Evolutionary conservation across 495 filamentous ascomycete species (phyloP), one percentile per base, ranked within the genome.

Genomic region (Penicillium angulare): DNA sequence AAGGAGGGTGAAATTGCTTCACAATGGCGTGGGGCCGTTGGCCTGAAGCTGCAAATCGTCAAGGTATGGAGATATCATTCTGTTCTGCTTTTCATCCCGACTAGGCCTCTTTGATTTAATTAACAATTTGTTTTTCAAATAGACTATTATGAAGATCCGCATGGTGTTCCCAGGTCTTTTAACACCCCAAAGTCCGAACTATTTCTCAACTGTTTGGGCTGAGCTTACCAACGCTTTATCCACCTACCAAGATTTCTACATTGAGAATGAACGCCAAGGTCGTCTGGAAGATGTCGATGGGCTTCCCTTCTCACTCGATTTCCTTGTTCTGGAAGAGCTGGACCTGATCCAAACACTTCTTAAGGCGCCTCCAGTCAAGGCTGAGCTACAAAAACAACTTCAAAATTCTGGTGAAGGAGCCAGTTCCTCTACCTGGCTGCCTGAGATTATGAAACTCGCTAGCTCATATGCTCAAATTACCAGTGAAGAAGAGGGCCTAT

Each of bases 241-340:
- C 5, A 63, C 84, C 13, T 96, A 96, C 58, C 80, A 87, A 53
- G 76, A 82, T 46, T 82, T 95, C 61, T 98, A 92, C 68, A 87
- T 96, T 55, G 75, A 88, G 45, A 82, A 89, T 49, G 87, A 95
- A 47, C 81, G 86, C 27, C 90, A 98, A 69, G 86, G 90, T 35
- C 82, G 92, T 16, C 66, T 97, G 41, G 92, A 95, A 61, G 92
- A 98, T 67, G 81, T 85, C 9, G 93, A 98, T 65, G 82, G 86
- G 20, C 77, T 98, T n/a, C 90, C 95, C 0, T 95, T 92, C 67
- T 92, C 90, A 0, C 77, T 98, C n/a, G 93, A 98, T 66, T 90
- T 95, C 57, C 79, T 97, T 33, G 82, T 97, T 7, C 65, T 97
- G 26, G 93, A 98, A 64, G 90, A 97, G 54, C 75, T 98, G 9